Conservation (phyloP, 441 rosid genomes). For the Euphorbia celastroides region DNA sequence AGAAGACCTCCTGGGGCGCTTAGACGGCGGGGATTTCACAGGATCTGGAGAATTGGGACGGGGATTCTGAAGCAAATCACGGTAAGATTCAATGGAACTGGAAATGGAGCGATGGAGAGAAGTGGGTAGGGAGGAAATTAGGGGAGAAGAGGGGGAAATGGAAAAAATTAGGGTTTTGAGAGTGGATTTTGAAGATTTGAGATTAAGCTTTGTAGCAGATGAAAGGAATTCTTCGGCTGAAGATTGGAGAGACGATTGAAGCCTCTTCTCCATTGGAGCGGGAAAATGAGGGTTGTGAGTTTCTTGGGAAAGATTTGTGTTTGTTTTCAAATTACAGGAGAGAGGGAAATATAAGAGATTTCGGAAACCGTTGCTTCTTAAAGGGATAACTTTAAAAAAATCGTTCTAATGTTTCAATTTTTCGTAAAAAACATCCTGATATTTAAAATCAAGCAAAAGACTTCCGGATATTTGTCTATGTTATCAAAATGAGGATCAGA, state of each 20-base stretch:
- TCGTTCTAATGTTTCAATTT: too few species aligned
- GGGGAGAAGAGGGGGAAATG: constrained; percentile 45
- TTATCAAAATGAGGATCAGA: too few species aligned
- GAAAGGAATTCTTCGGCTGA: constrained; percentile 69
- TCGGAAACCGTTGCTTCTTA: neutral
- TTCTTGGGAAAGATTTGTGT: neutral
- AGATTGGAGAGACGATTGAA: constrained; percentile 58
- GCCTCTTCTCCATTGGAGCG: constrained; percentile 61
- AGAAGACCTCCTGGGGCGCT: constrained; percentile 50
- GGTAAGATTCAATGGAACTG: constrained; percentile 9
- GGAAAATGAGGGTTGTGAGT: neutral
- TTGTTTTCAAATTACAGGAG: neutral
- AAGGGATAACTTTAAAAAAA: too few species aligned
- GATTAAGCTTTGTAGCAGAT: constrained; percentile 34
- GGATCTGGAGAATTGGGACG: constrained; percentile 23
- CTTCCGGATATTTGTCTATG: too few species aligned
- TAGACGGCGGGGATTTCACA: constrained; percentile 54
- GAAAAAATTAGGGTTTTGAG: constrained; percentile 58
- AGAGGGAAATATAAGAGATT: neutral
- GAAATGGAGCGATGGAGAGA: constrained; percentile 37
- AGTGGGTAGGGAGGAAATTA: constrained; percentile 47
- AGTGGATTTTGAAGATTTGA: constrained; percentile 56
- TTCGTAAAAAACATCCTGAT: too few species aligned
- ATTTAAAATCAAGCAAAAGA: too few species aligned
- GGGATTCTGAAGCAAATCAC: constrained; percentile 1